Percentiles rank a stretch among this genome's conserved stretches.
These are phyloP conservation scores for Arabidopsis suecica DNA, from an alignment of 345 rosid species.

Conservation along the genomic window DNA sequence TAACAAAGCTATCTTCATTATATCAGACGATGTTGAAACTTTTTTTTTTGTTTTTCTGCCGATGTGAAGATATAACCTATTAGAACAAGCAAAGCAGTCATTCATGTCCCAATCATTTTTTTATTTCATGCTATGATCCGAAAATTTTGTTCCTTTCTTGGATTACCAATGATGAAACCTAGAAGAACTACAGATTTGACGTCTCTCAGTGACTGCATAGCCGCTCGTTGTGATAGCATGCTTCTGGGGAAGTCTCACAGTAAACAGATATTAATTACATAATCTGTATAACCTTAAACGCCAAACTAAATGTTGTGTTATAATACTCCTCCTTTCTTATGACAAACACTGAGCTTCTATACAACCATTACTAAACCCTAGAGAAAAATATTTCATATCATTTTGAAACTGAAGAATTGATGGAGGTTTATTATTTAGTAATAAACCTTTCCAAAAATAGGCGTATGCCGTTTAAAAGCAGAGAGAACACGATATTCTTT, in stretches of 20 bases:
- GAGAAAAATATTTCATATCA: background rate
- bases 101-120: background rate
- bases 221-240: background rate
- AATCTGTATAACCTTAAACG: no score
- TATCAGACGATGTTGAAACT: no score
- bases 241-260: background rate
- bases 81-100: background rate
- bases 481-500: conserved; percentile 54
- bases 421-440: background rate
- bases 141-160: background rate
- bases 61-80: background rate
- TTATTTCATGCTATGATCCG: background rate
- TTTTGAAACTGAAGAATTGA: background rate
- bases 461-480: background rate
- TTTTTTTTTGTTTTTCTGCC: no score
- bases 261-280: background rate
- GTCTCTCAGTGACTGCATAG: background rate
- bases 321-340: background rate
- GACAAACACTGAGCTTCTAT: background rate
- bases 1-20: background rate
- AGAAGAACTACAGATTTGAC: background rate
- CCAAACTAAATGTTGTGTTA: background rate
- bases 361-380: background rate
- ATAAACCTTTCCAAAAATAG: conserved; percentile 14
- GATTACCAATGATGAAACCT: background rate